Conservation (phyloP, 495 filamentous ascomycete genomes). For the Pseudotulostoma volvatum region DNA sequence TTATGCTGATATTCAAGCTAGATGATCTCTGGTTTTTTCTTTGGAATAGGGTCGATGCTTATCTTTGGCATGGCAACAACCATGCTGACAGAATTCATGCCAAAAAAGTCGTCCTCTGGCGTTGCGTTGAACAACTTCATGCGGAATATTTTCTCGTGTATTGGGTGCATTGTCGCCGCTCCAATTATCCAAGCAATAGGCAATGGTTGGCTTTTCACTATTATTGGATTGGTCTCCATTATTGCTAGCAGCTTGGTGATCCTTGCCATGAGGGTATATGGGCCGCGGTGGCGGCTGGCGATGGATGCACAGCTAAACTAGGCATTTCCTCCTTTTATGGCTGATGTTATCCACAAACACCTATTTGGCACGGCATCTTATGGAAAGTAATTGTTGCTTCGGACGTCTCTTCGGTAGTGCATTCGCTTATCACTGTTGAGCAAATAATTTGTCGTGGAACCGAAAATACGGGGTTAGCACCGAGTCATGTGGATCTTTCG, state of each 20-base stretch:
- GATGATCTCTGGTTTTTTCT: constrained; percentile 74
- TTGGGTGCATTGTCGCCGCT: constrained; percentile 56
- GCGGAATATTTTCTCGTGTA: constrained; percentile 70
- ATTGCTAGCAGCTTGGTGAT: constrained; percentile 35
- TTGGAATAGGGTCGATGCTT: constrained; percentile 78
- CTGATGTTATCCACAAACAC: no score
- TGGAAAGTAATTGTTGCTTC: no score
- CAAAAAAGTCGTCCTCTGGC: constrained; percentile 50
- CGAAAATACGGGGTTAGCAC: no score
- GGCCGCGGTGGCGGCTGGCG: constrained; percentile 36
- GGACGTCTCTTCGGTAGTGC: no score
- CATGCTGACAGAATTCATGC: constrained; percentile 87
- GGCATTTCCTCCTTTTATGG: no score
- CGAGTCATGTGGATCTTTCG: no score
- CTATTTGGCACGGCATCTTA: no score
- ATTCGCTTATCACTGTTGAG: no score
- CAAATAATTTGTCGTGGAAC: no score
- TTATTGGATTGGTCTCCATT: constrained; percentile 49
- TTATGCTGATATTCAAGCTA: constrained; percentile 7
- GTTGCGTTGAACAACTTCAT: constrained; percentile 69
- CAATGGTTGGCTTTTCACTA: constrained; percentile 80
- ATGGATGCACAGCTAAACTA: background rate
- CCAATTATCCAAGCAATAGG: constrained; percentile 72
- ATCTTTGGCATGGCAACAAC: constrained; percentile 67
- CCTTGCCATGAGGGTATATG: constrained; percentile 47